Evolutionary conservation across 2,329 filamentous ascomycete species (phyloP).

Genomic region (Beauveria scarabaeidicola): DNA sequence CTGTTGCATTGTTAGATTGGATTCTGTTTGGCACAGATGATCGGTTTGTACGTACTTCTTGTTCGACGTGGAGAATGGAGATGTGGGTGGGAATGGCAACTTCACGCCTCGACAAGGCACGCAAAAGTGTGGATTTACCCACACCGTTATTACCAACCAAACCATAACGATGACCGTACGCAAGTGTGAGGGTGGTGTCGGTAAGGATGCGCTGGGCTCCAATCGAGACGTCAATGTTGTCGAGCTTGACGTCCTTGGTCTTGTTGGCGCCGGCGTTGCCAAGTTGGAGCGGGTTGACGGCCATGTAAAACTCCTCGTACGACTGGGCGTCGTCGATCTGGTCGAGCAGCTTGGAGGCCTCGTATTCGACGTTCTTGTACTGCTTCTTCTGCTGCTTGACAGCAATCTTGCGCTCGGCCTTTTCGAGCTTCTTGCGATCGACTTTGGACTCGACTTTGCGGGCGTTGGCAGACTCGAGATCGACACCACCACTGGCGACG

Average conservation of each 20-base stretch:
- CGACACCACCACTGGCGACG: constrained; percentile 73
- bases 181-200: constrained; percentile 81
- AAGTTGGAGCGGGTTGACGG: constrained; percentile 90
- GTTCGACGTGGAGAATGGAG: constrained; percentile 96
- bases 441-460: constrained; percentile 96
- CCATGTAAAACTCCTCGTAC: constrained; percentile 99
- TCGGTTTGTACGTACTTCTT: constrained; percentile 58
- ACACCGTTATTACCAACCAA: constrained; percentile 99
- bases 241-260: constrained; percentile 98
- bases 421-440: constrained; percentile 97
- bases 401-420: constrained; percentile 93
- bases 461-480: constrained; percentile 85
- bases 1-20: constrained; percentile 32
- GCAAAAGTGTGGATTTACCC: constrained; percentile 88
- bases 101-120: constrained; percentile 87
- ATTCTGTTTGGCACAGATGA: neutral
- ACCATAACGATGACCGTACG: constrained; percentile 91
- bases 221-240: constrained; percentile 92
- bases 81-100: constrained; percentile 93
- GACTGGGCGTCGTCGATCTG: constrained; percentile 76
- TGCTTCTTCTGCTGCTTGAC: constrained; percentile 98
- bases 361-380: constrained; percentile 97
- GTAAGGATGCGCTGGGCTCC: constrained; percentile 80
- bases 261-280: constrained; percentile 65
- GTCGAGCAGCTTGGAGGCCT: constrained; percentile 83